Evolutionary conservation across 192 early-diverging fungal species (phyloP).

Genomic region (Jimgerdemannia lactiflua): DNA sequence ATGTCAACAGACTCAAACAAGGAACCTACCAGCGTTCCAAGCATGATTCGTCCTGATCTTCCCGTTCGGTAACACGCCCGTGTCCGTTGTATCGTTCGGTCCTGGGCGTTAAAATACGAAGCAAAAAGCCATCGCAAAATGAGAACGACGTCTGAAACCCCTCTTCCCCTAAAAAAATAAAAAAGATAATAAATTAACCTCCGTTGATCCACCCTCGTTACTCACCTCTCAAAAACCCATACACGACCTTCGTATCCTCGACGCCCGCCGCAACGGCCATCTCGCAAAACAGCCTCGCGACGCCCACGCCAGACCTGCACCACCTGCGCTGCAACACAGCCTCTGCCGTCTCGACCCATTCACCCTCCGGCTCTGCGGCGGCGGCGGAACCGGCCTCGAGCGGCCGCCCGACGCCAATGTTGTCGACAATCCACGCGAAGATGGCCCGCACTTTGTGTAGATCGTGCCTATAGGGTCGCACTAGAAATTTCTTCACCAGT

Average conservation of each 20-base stretch:
- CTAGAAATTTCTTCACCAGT: conserved; percentile 61
- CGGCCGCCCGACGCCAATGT: conserved; percentile 43
- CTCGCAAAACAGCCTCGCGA: conserved; percentile 49
- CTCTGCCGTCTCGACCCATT: conserved; percentile 36
- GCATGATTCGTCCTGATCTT: conserved; percentile 27
- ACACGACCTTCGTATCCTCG: conserved; percentile 39
- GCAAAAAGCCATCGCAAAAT: neutral
- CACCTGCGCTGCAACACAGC: conserved; percentile 32
- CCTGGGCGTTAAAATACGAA: neutral
- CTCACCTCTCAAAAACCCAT: conserved; percentile 41
- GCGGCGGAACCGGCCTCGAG: neutral
- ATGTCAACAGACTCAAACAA: neutral
- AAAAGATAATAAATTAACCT: neutral
- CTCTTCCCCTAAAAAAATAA: neutral
- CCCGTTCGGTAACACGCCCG: conserved; percentile 6
- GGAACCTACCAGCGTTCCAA: conserved; percentile 28
- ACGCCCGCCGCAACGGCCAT: conserved; percentile 52
- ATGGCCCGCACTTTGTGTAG: conserved; percentile 58
- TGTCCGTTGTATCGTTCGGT: conserved; percentile 17
- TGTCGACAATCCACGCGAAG: conserved; percentile 69
- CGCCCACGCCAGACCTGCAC: conserved; percentile 43
- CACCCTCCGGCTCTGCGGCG: conserved; percentile 22
- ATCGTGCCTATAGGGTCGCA: conserved; percentile 60
- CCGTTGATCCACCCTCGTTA: neutral
- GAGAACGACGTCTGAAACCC: neutral